Evolutionary conservation across 2,329 filamentous ascomycete genomes (phyloP).

Genomic region (Podosphaera fusca): DNA sequence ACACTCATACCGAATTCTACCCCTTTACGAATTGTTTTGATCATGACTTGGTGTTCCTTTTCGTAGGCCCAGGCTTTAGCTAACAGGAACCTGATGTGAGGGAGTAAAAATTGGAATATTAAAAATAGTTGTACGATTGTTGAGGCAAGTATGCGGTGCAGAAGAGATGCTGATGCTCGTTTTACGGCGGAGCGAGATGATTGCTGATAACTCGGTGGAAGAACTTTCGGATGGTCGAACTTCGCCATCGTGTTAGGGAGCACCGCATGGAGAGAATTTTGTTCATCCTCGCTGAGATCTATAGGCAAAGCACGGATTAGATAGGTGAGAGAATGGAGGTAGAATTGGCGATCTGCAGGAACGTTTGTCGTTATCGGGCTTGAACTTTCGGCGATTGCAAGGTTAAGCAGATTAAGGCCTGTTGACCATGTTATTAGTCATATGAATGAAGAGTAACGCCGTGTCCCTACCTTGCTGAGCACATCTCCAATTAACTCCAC

Average conservation of each 20-base stretch:
- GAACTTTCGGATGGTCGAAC: constrained; percentile 6
- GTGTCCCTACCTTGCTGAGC: constrained; percentile 23
- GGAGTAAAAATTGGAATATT: constrained; percentile 33
- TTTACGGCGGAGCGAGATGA: not conserved
- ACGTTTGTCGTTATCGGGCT: constrained; percentile 16
- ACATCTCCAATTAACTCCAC: constrained; percentile 27
- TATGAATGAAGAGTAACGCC: not conserved
- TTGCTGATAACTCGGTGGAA: not conserved
- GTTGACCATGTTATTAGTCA: not conserved
- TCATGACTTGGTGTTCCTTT: constrained; percentile 39
- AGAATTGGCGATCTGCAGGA: constrained; percentile 34
- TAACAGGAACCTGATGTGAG: constrained; percentile 33
- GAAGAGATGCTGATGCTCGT: constrained; percentile 20
- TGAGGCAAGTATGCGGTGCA: constrained; percentile 34
- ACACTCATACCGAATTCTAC: constrained; percentile 28
- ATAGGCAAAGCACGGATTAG: constrained; percentile 37
- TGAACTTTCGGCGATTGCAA: constrained; percentile 23
- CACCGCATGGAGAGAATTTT: constrained; percentile 25
- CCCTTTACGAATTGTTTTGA: constrained; percentile 29
- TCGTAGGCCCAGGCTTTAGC: constrained; percentile 36
- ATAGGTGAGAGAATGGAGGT: constrained; percentile 39
- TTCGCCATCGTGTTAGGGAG: constrained; percentile 20
- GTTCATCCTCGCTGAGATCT: constrained; percentile 32
- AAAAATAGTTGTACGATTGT: constrained; percentile 35
- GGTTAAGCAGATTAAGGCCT: constrained; percentile 25